These are phyloP conservation scores for Fusarium sp. DNA, from an alignment of 2,329 filamentous ascomycete genomes.

Conservation along the genomic window DNA sequence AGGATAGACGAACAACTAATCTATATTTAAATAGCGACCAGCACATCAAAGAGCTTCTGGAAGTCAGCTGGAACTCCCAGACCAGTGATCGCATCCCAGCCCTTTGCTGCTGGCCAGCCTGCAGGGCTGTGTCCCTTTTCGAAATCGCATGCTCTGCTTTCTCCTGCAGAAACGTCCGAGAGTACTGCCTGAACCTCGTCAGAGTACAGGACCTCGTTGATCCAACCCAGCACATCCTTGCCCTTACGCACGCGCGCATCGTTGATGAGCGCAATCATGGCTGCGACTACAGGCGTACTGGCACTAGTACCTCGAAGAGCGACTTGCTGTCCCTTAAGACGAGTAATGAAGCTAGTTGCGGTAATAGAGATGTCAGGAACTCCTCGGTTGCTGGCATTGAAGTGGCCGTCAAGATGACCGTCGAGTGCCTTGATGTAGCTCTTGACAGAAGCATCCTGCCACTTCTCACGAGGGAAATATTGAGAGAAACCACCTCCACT, in stretches of 20 bases:
- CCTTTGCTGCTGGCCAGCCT: slow-evolving; percentile 59
- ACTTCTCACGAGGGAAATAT: slow-evolving; percentile 59
- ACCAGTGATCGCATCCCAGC: slow-evolving; percentile 64
- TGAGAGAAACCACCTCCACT: slow-evolving; percentile 66
- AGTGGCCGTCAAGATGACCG: slow-evolving; percentile 57
- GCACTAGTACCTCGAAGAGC: slow-evolving; percentile 61
- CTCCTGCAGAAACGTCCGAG: slow-evolving; percentile 56
- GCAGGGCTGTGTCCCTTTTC: slow-evolving; percentile 48
- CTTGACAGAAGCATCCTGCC: slow-evolving; percentile 57
- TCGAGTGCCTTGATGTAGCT: slow-evolving; percentile 56
- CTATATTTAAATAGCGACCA: slow-evolving; percentile 42
- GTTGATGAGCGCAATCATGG: slow-evolving; percentile 66
- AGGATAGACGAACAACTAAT: not conserved
- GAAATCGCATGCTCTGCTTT: slow-evolving; percentile 56
- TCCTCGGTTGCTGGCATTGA: slow-evolving; percentile 59
- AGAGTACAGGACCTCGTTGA: slow-evolving; percentile 63
- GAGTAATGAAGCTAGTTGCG: slow-evolving; percentile 65
- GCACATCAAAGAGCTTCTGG: slow-evolving; percentile 50
- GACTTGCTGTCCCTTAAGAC: slow-evolving; percentile 45
- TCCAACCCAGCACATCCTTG: slow-evolving; percentile 63
- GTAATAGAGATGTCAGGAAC: slow-evolving; percentile 66
- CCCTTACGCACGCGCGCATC: slow-evolving; percentile 62
- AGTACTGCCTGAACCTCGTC: slow-evolving; percentile 52
- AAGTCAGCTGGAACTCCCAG: slow-evolving; percentile 61
- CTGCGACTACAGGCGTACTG: slow-evolving; percentile 65